Percentiles rank a stretch among this genome's conserved stretches.
Evolutionary conservation across 495 filamentous ascomycete species (phyloP).

Genomic region (Annulohypoxylon nitens): DNA sequence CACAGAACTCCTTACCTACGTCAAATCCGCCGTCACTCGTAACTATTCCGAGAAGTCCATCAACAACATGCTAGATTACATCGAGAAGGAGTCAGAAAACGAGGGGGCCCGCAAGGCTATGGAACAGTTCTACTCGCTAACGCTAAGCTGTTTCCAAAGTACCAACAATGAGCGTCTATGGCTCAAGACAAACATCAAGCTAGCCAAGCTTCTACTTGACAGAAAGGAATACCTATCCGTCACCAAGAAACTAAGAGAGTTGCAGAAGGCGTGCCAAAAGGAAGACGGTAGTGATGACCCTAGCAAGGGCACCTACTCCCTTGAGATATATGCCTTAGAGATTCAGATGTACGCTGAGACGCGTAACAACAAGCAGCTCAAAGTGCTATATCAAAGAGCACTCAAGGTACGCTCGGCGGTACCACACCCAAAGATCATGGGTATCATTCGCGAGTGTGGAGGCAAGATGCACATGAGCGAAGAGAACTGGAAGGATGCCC

Average conservation of each 20-base stretch:
- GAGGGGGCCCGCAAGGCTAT: constrained; percentile 84
- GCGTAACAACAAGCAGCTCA: constrained; percentile 96
- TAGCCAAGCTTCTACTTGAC: constrained; percentile 90
- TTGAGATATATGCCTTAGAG: constrained; percentile 96
- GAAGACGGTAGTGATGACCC: constrained; percentile 93
- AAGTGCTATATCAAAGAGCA: constrained; percentile 90
- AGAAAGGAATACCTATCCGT: constrained; percentile 87
- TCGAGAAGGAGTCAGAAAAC: constrained; percentile 91
- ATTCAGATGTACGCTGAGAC: constrained; percentile 99
- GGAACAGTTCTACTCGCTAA: constrained; percentile 95
- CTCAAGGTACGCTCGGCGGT: constrained; percentile 93
- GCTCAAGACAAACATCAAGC: constrained; percentile 98
- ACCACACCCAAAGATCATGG: constrained; percentile 98
- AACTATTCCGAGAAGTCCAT: constrained; percentile 99
- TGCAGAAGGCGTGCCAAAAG: constrained; percentile 90
- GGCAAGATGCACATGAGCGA: constrained; percentile 99
- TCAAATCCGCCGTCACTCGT: constrained; percentile 94
- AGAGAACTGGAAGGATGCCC: constrained; percentile 98
- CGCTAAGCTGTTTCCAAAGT: constrained; percentile 92
- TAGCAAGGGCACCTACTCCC: constrained; percentile 94
- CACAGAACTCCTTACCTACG: constrained; percentile 93
- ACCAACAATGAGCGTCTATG: constrained; percentile 98
- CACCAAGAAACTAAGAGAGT: constrained; percentile 84
- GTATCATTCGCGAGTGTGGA: constrained; percentile 97
- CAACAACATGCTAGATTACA: constrained; percentile 99